Conservation (phyloP, 305 asterid species). For the Rubia occidens region DNA sequence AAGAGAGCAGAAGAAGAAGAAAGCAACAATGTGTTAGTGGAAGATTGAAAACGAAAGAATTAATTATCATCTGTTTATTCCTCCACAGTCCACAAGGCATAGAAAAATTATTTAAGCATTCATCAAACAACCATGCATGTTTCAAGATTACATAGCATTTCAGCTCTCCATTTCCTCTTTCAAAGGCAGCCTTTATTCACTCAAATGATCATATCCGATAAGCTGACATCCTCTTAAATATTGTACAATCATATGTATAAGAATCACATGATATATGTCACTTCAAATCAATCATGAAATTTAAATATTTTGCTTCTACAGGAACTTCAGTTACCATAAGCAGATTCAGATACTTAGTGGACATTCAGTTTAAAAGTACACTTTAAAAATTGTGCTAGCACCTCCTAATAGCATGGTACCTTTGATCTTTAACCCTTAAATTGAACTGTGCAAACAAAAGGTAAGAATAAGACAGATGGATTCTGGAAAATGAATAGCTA, state of each 20-base stretch:
- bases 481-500: slow-evolving; percentile 6
- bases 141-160: not conserved
- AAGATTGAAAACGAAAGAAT: not conserved
- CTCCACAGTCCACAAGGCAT: not conserved
- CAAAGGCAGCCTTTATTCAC: not conserved
- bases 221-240: slow-evolving; percentile 4
- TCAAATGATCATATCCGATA: not conserved
- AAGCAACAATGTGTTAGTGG: not conserved
- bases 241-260: not conserved
- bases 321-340: not conserved
- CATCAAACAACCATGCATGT: not conserved
- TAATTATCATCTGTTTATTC: not conserved
- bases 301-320: not conserved
- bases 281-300: not conserved
- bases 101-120: not conserved
- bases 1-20: not conserved
- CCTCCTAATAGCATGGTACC: not conserved
- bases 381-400: not conserved
- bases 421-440: not conserved
- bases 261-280: not conserved
- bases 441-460: slow-evolving; percentile 5
- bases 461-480: not conserved
- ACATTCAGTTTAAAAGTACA: not conserved
- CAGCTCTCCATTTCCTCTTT: not conserved
- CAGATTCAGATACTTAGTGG: not conserved